Percentiles rank a stretch among this genome's conserved stretches.
phyloP scores from a whole-genome alignment of 2,329 filamentous ascomycete species.

The Fusarium sp. region DNA sequence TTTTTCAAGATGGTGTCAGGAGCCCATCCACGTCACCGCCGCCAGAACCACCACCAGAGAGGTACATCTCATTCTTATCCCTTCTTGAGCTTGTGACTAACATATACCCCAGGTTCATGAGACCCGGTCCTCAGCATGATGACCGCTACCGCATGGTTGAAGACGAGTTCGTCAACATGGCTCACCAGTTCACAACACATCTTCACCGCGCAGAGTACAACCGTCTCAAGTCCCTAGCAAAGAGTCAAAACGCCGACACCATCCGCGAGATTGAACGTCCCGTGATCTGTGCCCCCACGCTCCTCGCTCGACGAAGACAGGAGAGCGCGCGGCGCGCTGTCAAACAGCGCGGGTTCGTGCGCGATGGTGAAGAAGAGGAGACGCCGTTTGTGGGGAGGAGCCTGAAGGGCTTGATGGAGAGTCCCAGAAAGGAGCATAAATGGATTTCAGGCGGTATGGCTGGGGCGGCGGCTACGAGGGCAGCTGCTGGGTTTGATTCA shows the following conservation, averaged over 20 bases:
- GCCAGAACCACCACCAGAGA: slow-evolving; percentile 60
- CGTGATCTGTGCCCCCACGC: slow-evolving; percentile 56
- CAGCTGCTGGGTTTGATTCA: slow-evolving; percentile 45
- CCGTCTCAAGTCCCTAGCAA: slow-evolving; percentile 70
- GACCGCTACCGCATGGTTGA: slow-evolving; percentile 86
- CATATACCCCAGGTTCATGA: slow-evolving; percentile 67
- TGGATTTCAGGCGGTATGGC: slow-evolving; percentile 42
- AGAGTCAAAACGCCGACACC: slow-evolving; percentile 64
- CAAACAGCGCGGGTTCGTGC: slow-evolving; percentile 44
- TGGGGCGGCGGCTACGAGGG: slow-evolving; percentile 40
- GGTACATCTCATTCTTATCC: slow-evolving; percentile 47
- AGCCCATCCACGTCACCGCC: slow-evolving; percentile 66
- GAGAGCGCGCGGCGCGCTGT: slow-evolving; percentile 33
- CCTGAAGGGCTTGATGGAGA: slow-evolving; percentile 59
- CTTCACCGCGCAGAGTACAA: slow-evolving; percentile 83
- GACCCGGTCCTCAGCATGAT: slow-evolving; percentile 72
- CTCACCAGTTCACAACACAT: slow-evolving; percentile 78
- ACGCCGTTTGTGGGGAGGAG: slow-evolving; percentile 49
- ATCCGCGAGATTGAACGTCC: slow-evolving; percentile 66
- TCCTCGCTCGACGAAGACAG: slow-evolving; percentile 38
- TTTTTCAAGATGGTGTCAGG: slow-evolving; percentile 40
- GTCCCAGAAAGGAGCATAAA: slow-evolving; percentile 50
- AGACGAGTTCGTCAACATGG: slow-evolving; percentile 78
- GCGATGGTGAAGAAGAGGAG: slow-evolving; percentile 4
- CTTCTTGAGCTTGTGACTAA: not conserved